These are phyloP conservation scores for Aspergillus olivimuriae DNA, from an alignment of 495 filamentous ascomycete species.

Conservation along the genomic window DNA sequence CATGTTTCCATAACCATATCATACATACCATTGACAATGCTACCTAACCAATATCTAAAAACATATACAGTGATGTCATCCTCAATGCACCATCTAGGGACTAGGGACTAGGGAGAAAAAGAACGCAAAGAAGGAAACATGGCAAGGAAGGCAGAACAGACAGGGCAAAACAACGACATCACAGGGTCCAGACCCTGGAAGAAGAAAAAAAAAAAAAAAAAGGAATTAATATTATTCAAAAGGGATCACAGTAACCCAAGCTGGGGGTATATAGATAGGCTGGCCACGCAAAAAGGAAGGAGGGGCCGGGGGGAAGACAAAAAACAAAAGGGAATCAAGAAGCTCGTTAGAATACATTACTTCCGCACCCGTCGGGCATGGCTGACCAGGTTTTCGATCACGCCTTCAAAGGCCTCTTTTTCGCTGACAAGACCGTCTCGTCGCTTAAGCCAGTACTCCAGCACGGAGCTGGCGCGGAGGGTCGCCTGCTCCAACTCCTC, in stretches of 20 bases:
- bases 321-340: conserved; percentile 1
- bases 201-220: neutral
- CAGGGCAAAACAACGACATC: neutral
- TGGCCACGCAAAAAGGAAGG: neutral
- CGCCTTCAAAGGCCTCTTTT: conserved; percentile 92
- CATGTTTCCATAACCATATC: no score
- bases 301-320: neutral
- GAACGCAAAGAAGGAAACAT: conserved; percentile 6
- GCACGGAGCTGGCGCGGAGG: conserved; percentile 61
- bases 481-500: conserved; percentile 60
- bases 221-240: neutral
- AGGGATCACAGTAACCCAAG: neutral
- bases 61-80: conserved; percentile 3
- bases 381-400: conserved; percentile 96
- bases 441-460: conserved; percentile 84
- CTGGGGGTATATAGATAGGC: neutral
- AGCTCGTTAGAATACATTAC: conserved; percentile 21
- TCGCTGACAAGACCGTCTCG: conserved; percentile 81
- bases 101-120: neutral
- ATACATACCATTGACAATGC: neutral
- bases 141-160: neutral
- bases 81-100: neutral
- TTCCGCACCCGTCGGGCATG: conserved; percentile 87
- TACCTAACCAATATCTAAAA: neutral
- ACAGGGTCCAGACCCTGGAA: neutral